These are phyloP conservation scores for Gaertneriomyces sp. DNA, from an alignment of 192 early-diverging fungal species.

Conservation along the genomic window DNA sequence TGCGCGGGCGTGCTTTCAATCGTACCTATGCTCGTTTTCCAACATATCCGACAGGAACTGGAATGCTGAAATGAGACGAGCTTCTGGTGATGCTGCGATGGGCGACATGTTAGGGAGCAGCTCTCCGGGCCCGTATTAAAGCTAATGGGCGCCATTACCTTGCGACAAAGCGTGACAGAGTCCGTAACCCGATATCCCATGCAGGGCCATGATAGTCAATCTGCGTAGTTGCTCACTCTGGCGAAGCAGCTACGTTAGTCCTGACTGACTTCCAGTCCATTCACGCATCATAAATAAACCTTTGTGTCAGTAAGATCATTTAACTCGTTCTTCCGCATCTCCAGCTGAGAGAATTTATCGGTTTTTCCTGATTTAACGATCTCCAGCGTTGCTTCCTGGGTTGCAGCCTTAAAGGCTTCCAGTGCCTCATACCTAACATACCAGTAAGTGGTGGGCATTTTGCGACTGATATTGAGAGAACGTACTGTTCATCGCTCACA, in stretches of 20 bases:
- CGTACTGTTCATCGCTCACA: conserved; percentile 54
- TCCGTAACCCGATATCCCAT: conserved; percentile 47
- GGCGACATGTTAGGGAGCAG: not conserved
- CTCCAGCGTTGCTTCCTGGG: conserved; percentile 58
- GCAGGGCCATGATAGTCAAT: conserved; percentile 46
- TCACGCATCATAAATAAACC: conserved; percentile 19
- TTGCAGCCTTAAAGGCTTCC: conserved; percentile 41
- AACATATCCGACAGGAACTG: conserved; percentile 48
- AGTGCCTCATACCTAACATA: conserved; percentile 45
- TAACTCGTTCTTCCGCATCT: conserved; percentile 43
- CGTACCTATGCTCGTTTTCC: conserved; percentile 48
- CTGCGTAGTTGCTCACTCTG: conserved; percentile 49
- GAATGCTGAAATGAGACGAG: conserved; percentile 29
- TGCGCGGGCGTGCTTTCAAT: not conserved
- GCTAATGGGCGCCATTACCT: conserved; percentile 18
- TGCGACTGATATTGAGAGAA: conserved; percentile 4
- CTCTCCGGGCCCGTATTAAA: not conserved
- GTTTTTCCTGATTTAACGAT: conserved; percentile 58
- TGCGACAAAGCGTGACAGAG: conserved; percentile 42
- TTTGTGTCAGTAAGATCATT: conserved; percentile 49
- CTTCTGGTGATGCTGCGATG: conserved; percentile 27
- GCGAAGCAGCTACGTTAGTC: not conserved
- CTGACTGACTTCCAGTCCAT: not conserved
- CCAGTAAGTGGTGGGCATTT: conserved; percentile 5
- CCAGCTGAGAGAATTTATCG: conserved; percentile 47